Conservation (phyloP, 768 basidiomycete species). For the Tricholoma saponaceum region DNA sequence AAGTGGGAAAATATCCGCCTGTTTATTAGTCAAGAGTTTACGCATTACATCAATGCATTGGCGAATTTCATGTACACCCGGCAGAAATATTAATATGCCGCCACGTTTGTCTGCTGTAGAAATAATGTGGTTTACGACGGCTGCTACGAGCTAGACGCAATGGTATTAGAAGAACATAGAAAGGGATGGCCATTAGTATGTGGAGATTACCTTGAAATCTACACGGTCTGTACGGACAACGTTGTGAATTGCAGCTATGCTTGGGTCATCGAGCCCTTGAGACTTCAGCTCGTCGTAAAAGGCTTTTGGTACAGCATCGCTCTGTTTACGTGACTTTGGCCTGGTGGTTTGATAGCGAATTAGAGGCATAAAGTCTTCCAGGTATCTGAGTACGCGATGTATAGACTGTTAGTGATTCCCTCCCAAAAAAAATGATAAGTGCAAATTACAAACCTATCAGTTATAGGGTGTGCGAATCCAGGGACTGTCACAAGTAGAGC, state of each 20-base stretch:
- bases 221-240: constrained; percentile 60
- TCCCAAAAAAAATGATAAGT: not conserved
- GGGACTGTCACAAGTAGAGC: constrained; percentile 84
- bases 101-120: constrained; percentile 42
- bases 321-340: constrained; percentile 28
- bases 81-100: constrained; percentile 83
- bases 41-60: constrained; percentile 68
- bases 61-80: constrained; percentile 85
- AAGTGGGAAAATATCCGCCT: constrained; percentile 64
- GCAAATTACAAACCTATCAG: constrained; percentile 53
- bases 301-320: constrained; percentile 40
- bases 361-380: constrained; percentile 71
- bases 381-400: constrained; percentile 45
- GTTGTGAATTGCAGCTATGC: constrained; percentile 52
- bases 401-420: not conserved
- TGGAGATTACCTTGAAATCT: constrained; percentile 59
- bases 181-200: not conserved
- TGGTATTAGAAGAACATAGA: constrained; percentile 2
- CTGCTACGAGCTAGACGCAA: constrained; percentile 53
- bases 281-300: constrained; percentile 46
- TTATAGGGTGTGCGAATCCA: constrained; percentile 75
- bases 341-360: constrained; percentile 51
- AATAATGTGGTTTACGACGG: constrained; percentile 62
- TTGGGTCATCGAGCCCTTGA: constrained; percentile 48
- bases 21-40: constrained; percentile 24